Conservation (phyloP, 139 green algal species). For the Trebouxia sp. region DNA sequence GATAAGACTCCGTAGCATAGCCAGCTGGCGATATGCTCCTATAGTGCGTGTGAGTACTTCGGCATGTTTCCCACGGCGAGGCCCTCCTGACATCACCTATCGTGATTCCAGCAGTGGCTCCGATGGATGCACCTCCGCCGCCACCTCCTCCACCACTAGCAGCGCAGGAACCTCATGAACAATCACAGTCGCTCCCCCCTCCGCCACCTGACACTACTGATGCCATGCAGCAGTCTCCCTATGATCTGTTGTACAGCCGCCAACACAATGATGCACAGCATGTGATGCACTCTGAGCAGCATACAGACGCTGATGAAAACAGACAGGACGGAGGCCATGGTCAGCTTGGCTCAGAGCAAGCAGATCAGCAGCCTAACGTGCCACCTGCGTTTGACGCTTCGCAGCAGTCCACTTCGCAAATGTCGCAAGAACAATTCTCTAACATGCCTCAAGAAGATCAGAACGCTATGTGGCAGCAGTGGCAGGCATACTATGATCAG, state of each 20-base stretch:
- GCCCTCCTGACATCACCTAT: too few relatives aligned
- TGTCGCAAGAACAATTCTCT: conserved; percentile 14
- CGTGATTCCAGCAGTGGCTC: too few relatives aligned
- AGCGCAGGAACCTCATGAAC: not conserved
- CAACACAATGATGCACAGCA: not conserved
- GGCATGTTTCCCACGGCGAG: too few relatives aligned
- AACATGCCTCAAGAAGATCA: conserved; percentile 6
- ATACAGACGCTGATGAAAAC: not conserved
- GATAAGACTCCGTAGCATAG: too few relatives aligned
- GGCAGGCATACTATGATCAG: conserved; percentile 16
- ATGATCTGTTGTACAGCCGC: not conserved
- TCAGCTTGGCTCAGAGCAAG: too few relatives aligned
- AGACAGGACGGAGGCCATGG: too few relatives aligned
- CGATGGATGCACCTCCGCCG: not conserved
- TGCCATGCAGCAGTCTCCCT: not conserved
- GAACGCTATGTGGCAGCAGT: not conserved
- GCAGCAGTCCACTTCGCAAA: not conserved
- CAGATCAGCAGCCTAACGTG: too few relatives aligned
- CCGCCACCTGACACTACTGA: not conserved
- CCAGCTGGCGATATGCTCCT: too few relatives aligned
- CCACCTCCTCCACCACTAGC: not conserved
- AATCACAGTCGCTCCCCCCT: not conserved
- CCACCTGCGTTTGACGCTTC: not conserved
- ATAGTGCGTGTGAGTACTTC: too few relatives aligned
- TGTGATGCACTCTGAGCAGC: not conserved